These are phyloP conservation scores for Solanum tarijense DNA, from an alignment of 257 asterid genomes.

Conservation along the genomic window DNA sequence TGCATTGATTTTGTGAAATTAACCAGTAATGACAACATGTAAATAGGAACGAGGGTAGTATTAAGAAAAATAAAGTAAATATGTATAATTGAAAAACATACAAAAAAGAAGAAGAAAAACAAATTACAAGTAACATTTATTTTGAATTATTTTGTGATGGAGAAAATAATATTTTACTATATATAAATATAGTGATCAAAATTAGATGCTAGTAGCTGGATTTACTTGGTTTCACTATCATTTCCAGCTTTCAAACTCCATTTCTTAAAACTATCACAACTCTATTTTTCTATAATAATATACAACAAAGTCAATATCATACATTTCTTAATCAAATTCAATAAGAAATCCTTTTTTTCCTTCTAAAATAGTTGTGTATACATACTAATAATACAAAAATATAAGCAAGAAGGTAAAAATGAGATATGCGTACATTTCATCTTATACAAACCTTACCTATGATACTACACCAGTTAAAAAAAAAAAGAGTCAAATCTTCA, in stretches of 20 bases:
- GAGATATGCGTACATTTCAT: not conserved
- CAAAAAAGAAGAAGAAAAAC: not conserved
- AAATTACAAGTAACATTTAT: not conserved
- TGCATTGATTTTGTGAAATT: too few species aligned
- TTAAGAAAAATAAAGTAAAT: not conserved
- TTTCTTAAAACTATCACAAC: conserved; percentile 8
- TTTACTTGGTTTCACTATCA: conserved; percentile 8
- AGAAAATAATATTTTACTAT: not conserved
- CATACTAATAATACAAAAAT: not conserved
- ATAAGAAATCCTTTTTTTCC: conserved; percentile 15
- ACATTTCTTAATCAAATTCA: not conserved
- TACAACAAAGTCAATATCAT: not conserved
- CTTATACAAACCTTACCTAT: too few species aligned
- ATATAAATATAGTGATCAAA: not conserved
- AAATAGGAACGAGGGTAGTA: too few species aligned
- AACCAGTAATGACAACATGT: fast-evolving
- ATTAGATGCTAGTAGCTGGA: not conserved
- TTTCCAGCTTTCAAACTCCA: conserved; percentile 21
- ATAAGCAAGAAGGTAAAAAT: not conserved
- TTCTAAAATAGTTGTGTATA: not conserved
- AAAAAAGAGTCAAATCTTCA: too few species aligned
- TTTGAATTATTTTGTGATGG: not conserved
- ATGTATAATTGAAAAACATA: not conserved
- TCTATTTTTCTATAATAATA: not conserved
- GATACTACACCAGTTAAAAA: too few species aligned